These are phyloP conservation scores for Takashimella tepidaria DNA, from an alignment of 1,284 basidiomycete species.

Conservation along the genomic window DNA sequence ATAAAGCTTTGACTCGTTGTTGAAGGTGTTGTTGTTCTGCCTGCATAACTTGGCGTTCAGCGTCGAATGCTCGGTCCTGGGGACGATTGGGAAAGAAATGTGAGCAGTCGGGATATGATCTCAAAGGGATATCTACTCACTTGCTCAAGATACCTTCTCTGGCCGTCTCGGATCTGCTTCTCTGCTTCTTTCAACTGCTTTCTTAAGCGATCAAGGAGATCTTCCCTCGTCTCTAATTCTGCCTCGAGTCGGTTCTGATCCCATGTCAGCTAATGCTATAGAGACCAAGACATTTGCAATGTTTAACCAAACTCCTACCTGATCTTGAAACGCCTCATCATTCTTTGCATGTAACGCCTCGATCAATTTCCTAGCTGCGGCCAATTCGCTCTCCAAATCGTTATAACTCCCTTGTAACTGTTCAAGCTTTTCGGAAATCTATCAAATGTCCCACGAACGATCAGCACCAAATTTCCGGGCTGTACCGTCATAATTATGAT, in stretches of 20 bases:
- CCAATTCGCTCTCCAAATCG: conserved; percentile 1
- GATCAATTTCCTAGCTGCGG: conserved; percentile 3
- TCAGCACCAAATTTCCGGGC: no score
- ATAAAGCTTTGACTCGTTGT: conserved; percentile 27
- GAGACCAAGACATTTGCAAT: background rate
- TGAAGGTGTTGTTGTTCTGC: conserved; percentile 37
- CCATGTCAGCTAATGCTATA: background rate
- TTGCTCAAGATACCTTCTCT: conserved; percentile 39
- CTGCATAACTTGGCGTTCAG: conserved; percentile 38
- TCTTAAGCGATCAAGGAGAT: conserved; percentile 32
- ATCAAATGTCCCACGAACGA: no score
- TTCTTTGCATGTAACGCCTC: conserved; percentile 19
- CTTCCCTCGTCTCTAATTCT: conserved; percentile 38
- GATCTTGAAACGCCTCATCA: conserved; percentile 34
- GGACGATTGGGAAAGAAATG: no score
- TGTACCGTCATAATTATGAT: no score
- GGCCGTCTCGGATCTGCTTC: conserved; percentile 25
- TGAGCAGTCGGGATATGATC: conserved; percentile 3
- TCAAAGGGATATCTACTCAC: conserved; percentile 19
- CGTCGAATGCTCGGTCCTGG: conserved; percentile 43
- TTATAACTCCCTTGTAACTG: conserved; percentile 9
- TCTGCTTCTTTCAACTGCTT: conserved; percentile 30
- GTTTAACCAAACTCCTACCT: conserved; percentile 14
- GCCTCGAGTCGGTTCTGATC: conserved; percentile 32
- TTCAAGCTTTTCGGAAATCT: conserved; percentile 7